phyloP scores from a whole-genome alignment of 2,329 filamentous ascomycete species.

The Cercospora berteroae region DNA sequence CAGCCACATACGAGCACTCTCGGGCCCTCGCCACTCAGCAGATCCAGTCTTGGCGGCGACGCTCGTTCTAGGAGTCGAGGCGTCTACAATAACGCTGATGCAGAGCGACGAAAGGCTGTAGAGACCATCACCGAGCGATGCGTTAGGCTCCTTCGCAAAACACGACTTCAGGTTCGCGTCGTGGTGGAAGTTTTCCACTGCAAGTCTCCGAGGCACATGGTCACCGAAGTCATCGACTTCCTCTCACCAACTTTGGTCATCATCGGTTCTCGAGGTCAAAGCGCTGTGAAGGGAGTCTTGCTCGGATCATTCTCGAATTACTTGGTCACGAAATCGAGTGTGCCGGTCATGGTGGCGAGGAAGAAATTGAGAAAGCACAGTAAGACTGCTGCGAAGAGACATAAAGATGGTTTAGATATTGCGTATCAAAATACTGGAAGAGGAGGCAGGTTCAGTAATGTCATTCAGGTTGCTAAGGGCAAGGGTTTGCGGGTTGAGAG shows the following conservation, averaged over 20 bases:
- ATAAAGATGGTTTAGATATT: constrained; percentile 35
- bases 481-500: constrained; percentile 35
- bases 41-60: constrained; percentile 22
- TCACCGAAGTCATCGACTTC: constrained; percentile 94
- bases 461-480: constrained; percentile 36
- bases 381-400: constrained; percentile 40
- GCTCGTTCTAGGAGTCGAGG: constrained; percentile 35
- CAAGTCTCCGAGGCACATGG: constrained; percentile 94
- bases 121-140: constrained; percentile 80
- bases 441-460: constrained; percentile 34
- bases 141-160: constrained; percentile 83
- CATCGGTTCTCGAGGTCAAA: constrained; percentile 85
- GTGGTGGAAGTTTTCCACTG: constrained; percentile 97
- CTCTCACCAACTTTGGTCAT: constrained; percentile 90
- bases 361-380: constrained; percentile 85
- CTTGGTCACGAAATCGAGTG: constrained; percentile 91
- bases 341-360: constrained; percentile 95
- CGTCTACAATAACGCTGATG: constrained; percentile 58
- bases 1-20: constrained; percentile 26
- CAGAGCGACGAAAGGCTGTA: constrained; percentile 77
- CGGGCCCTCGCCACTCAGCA: constrained; percentile 37
- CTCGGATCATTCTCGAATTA: constrained; percentile 97
- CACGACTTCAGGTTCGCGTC: constrained; percentile 84
- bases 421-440: constrained; percentile 36
- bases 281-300: constrained; percentile 89